Conservation (phyloP, 2,329 filamentous ascomycete species). For the Diaporthe eres region DNA sequence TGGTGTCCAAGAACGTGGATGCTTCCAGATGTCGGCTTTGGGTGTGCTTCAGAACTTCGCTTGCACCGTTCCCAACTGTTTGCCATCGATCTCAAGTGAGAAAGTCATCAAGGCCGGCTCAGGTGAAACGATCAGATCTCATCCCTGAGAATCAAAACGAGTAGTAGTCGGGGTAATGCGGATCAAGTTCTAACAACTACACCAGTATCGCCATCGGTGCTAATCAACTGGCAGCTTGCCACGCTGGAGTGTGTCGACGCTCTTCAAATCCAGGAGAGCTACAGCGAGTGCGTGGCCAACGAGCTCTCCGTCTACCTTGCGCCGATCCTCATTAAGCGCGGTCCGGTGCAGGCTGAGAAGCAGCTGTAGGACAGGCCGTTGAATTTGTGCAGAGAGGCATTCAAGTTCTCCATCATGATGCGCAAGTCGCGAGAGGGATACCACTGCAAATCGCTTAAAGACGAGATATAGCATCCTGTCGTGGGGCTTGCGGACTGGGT, state of each 20-base stretch:
- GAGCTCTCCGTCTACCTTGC: background rate
- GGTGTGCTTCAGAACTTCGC: background rate
- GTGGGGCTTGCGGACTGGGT: background rate
- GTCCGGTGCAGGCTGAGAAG: background rate
- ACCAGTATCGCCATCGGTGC: background rate
- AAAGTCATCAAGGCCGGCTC: slow-evolving; percentile 1
- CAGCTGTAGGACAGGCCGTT: no score
- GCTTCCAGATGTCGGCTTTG: background rate
- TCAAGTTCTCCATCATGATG: background rate
- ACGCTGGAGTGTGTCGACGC: background rate
- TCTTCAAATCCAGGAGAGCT: background rate
- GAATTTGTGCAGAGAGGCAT: background rate
- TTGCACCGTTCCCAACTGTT: background rate
- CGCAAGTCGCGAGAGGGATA: background rate
- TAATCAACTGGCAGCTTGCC: background rate
- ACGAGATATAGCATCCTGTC: background rate
- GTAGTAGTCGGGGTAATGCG: background rate
- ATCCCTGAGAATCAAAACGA: background rate
- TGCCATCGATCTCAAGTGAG: background rate
- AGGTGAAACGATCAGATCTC: background rate
- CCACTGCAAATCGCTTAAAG: background rate
- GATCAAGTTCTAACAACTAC: background rate
- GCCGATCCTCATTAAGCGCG: background rate
- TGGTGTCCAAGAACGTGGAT: background rate
- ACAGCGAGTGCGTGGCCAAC: background rate